Evolutionary conservation across 345 rosid species (phyloP).

Genomic region (Eucalyptus curtisii): DNA sequence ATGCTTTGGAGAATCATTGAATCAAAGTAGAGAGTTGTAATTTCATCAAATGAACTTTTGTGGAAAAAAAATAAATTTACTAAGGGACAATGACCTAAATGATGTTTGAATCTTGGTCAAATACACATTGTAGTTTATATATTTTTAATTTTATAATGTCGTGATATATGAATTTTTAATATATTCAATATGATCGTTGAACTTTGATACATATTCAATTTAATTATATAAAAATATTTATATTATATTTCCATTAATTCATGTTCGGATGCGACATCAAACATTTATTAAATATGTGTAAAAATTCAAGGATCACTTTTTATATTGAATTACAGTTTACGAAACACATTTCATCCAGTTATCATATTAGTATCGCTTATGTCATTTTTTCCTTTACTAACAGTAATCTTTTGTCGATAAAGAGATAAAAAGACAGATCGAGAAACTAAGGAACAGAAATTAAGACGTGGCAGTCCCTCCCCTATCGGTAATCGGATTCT

Average conservation of each 20-base stretch:
- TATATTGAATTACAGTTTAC: accelerated
- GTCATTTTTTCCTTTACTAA: not conserved
- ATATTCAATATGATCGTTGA: accelerated
- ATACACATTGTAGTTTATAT: too few relatives aligned
- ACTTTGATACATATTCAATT: accelerated
- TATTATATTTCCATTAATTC: too few relatives aligned
- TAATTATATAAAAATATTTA: too few relatives aligned
- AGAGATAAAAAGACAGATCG: not conserved
- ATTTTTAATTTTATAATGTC: too few relatives aligned
- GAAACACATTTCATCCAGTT: accelerated
- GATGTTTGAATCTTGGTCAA: not conserved
- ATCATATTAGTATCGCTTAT: accelerated
- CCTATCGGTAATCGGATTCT: not conserved
- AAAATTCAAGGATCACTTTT: accelerated
- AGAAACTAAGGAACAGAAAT: not conserved
- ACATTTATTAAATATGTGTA: too few relatives aligned
- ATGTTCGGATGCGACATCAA: accelerated
- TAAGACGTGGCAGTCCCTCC: not conserved
- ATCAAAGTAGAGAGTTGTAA: not conserved
- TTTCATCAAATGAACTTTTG: not conserved
- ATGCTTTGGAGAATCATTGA: not conserved
- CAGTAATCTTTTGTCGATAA: not conserved
- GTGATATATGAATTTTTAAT: too few relatives aligned
- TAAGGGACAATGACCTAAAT: not conserved
- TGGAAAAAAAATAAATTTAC: not conserved